Conservation (phyloP, 2,329 filamentous ascomycete species). For the Pseudogymnoascus sp. region DNA sequence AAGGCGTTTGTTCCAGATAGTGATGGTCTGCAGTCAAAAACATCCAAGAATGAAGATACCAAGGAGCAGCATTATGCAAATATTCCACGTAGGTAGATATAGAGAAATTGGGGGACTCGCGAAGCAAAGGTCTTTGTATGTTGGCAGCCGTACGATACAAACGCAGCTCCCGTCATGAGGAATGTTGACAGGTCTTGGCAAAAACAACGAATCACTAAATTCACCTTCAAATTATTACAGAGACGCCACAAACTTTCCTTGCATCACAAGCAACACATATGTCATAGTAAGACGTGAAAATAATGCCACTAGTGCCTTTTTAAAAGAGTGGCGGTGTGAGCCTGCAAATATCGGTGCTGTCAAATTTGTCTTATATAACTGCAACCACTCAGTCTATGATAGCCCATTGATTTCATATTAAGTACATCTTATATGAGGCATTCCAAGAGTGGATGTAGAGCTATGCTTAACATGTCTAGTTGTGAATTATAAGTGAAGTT, state of each 20-base stretch:
- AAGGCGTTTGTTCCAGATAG: background rate
- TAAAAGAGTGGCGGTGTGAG: background rate
- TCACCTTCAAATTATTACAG: background rate
- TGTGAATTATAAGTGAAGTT: background rate
- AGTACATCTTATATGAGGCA: background rate
- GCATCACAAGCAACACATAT: background rate
- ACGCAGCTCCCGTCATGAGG: background rate
- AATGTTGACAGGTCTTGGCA: background rate
- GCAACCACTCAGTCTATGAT: background rate
- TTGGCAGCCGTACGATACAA: background rate
- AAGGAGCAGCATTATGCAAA: background rate
- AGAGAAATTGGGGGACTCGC: background rate
- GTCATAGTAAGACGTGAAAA: background rate
- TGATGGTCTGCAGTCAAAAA: background rate
- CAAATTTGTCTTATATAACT: background rate
- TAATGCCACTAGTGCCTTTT: background rate
- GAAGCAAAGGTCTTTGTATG: background rate
- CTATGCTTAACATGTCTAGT: too few relatives aligned
- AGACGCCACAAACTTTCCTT: background rate
- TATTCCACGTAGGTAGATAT: background rate
- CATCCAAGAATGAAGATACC: background rate
- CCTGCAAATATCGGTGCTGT: too few relatives aligned
- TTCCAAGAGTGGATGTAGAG: background rate
- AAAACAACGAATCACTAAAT: background rate
- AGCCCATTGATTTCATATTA: background rate